Evolutionary conservation across 805 yeast genomes (phyloP).

Genomic region (Zygoascus biomembranicola): DNA sequence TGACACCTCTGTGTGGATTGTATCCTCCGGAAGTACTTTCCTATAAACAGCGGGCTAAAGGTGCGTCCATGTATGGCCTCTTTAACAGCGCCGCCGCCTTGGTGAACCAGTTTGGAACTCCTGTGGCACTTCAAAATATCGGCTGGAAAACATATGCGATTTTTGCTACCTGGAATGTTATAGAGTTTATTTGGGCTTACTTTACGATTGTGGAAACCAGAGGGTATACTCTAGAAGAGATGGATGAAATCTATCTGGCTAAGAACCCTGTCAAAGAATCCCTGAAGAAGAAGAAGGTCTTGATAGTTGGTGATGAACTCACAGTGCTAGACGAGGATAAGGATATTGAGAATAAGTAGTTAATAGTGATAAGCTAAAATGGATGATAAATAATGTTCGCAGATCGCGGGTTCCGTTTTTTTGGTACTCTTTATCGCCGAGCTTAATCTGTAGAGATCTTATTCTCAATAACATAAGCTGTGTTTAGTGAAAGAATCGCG

Average conservation of each 20-base stretch:
- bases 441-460: no score
- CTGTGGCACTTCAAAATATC: slow-evolving; percentile 25
- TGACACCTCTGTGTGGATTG: slow-evolving; percentile 31
- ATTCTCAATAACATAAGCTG: no score
- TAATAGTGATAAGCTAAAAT: no score
- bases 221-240: slow-evolving; percentile 73
- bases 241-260: slow-evolving; percentile 43
- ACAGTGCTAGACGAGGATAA: no score
- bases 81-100: slow-evolving; percentile 6
- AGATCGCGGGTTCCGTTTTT: no score
- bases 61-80: slow-evolving; percentile 15
- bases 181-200: slow-evolving; percentile 38
- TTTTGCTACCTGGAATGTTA: slow-evolving; percentile 25
- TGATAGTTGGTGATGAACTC: no score
- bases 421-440: no score
- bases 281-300: slow-evolving; percentile 8
- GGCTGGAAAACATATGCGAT: slow-evolving; percentile 27
- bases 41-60: slow-evolving; percentile 24
- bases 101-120: slow-evolving; percentile 14
- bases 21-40: slow-evolving; percentile 25
- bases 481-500: no score
- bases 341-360: no score
- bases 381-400: no score
- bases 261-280: slow-evolving; percentile 11
- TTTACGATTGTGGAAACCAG: slow-evolving; percentile 65